A percentile compares a stretch with the other conserved stretches of the same genome.
Evolutionary conservation across 2,329 filamentous ascomycete genomes (phyloP).

Genomic region (Cytospora schulzeri): DNA sequence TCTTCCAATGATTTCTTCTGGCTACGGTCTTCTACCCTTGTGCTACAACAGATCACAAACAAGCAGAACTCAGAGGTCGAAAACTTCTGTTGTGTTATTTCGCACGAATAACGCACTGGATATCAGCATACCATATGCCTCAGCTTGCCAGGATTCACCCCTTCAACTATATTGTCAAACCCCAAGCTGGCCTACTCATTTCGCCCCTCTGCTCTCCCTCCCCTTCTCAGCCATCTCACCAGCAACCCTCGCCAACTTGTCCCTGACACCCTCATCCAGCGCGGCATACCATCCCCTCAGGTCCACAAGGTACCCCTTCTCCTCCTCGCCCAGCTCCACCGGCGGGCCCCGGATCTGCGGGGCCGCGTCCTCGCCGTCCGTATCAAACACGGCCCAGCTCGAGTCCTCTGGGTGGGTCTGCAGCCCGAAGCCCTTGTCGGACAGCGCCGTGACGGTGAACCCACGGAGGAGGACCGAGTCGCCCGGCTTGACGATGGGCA

Average conservation of each 20-base stretch:
- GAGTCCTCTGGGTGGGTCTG: conserved; percentile 53
- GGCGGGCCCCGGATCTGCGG: conserved; percentile 62
- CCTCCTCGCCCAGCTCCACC: conserved; percentile 55
- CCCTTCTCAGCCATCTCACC: conserved; percentile 19
- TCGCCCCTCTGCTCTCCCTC: conserved; percentile 19
- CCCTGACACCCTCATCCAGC: conserved; percentile 49
- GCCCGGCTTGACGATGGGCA: conserved; percentile 57
- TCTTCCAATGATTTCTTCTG: no score
- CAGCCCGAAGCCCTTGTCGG: conserved; percentile 58
- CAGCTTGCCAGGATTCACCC: background rate
- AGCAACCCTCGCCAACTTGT: conserved; percentile 50
- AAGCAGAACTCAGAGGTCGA: background rate
- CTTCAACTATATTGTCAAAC: background rate
- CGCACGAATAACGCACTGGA: background rate
- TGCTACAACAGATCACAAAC: background rate
- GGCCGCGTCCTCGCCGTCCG: conserved; percentile 40
- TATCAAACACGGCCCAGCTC: conserved; percentile 64
- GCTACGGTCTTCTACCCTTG: no score
- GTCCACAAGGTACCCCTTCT: conserved; percentile 51
- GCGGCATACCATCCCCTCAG: conserved; percentile 53
- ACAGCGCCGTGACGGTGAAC: conserved; percentile 57
- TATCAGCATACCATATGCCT: background rate
- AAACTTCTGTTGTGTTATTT: background rate
- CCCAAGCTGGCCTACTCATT: background rate
- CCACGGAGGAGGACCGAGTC: conserved; percentile 61